Conservation (phyloP, 129 eudicot genomes). For the Apium graveolens region DNA sequence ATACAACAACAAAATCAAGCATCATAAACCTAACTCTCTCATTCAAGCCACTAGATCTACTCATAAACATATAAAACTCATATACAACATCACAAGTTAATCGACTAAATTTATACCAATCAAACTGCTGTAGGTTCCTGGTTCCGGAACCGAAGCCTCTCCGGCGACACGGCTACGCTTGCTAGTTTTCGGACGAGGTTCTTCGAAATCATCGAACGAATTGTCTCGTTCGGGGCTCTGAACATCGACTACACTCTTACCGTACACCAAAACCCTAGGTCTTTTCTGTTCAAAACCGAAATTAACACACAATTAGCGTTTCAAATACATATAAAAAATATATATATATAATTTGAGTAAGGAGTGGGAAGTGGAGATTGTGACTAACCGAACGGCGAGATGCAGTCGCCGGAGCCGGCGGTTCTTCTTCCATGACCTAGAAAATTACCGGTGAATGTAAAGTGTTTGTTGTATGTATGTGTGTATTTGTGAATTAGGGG, state of each 20-base stretch:
- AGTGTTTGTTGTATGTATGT: neutral
- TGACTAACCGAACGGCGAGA: slow-evolving; percentile 65
- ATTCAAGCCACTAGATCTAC: neutral
- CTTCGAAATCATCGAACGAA: slow-evolving; percentile 52
- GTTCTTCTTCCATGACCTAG: slow-evolving; percentile 55
- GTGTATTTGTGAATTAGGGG: neutral
- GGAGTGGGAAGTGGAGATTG: neutral
- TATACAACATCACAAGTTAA: neutral
- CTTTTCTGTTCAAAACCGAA: slow-evolving; percentile 42
- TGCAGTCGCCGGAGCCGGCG: slow-evolving; percentile 28
- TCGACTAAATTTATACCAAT: slow-evolving; percentile 36
- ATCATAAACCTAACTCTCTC: neutral
- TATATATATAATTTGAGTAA: neutral
- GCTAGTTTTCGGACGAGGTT: slow-evolving; percentile 41
- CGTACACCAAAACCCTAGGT: slow-evolving; percentile 45
- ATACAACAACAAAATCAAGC: neutral
- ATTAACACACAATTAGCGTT: slow-evolving; percentile 7
- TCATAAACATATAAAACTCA: neutral
- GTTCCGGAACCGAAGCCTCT: slow-evolving; percentile 30
- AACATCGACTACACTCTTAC: slow-evolving; percentile 12
- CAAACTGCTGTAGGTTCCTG: slow-evolving; percentile 25
- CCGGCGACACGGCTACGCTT: slow-evolving; percentile 32
- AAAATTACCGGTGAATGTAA: neutral
- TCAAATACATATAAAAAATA: neutral
- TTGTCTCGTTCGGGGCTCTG: slow-evolving; percentile 41